phyloP scores from a whole-genome alignment of 169 alveolate genomes.

The Plasmodium yoelii region DNA sequence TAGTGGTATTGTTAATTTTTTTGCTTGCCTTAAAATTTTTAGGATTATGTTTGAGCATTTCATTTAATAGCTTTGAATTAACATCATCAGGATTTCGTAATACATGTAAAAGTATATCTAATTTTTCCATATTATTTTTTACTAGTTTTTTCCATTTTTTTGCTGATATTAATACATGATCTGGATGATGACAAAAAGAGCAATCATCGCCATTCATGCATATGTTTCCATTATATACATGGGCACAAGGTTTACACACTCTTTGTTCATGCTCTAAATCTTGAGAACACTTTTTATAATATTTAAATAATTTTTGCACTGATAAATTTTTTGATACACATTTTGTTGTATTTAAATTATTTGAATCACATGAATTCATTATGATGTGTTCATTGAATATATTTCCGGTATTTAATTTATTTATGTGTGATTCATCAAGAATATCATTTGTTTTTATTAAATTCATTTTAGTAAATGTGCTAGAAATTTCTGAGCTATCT shows the following conservation, averaged over 20 bases:
- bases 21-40: constrained; percentile 51
- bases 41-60: constrained; percentile 56
- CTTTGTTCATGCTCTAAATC: constrained; percentile 76
- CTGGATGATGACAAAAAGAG: constrained; percentile 70
- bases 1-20: constrained; percentile 28
- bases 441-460: constrained; percentile 72
- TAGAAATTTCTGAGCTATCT: constrained; percentile 63
- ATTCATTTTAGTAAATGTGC: constrained; percentile 69
- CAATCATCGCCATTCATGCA: constrained; percentile 76
- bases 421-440: constrained; percentile 19
- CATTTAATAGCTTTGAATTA: constrained; percentile 59
- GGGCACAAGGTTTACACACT: constrained; percentile 76
- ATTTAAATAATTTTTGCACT: constrained; percentile 58
- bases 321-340: constrained; percentile 56
- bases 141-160: constrained; percentile 75
- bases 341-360: constrained; percentile 37
- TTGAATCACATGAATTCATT: constrained; percentile 59
- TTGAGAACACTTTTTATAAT: constrained; percentile 71
- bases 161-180: constrained; percentile 75
- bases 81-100: constrained; percentile 73
- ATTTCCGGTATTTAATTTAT: constrained; percentile 50
- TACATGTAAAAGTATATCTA: constrained; percentile 60
- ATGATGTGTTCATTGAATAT: constrained; percentile 60
- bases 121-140: constrained; percentile 72
- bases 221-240: constrained; percentile 71